Evolutionary conservation across 1,284 basidiomycete species (phyloP), one percentile per base, ranked within the genome.

Genomic region (Trametes polyzona): DNA sequence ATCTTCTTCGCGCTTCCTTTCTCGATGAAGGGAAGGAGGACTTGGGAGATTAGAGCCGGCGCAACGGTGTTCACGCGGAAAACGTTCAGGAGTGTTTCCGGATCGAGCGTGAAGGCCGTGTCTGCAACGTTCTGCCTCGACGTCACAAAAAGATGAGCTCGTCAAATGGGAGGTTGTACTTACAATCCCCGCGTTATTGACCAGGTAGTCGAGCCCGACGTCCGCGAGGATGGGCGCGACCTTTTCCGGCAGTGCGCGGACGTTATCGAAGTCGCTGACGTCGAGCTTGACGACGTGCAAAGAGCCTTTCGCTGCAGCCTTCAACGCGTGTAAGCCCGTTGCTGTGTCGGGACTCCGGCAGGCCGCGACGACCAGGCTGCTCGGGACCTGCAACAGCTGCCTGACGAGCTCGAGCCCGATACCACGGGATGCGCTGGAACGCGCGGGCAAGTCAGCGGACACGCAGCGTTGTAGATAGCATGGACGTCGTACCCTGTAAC

Each of bases 101-200:
- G 44, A n/a, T 47, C 32, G 21, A 24, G 10, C 12, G 9, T 33
- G 44, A 48, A 48, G 9, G 47, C 32, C 8, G 35, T 29, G 26
- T 48, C 47, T n/a, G n/a, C n/a, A n/a, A n/a, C n/a, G n/a, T n/a
- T n/a, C n/a, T n/a, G n/a, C n/a, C n/a, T n/a, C n/a, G n/a, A n/a
- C n/a, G n/a, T n/a, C n/a, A n/a, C n/a, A n/a, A n/a, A n/a, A n/a
- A n/a, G n/a, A n/a, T 24, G 14, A 12, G 19, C 14, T 2, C 11
- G 21, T n/a, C 30, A 21, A 2, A 1, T 26, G 32, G 32, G 6
- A 17, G 24, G 9, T 17, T 19, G 26, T 9, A 62, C 69, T 30
- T 39, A 74, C 74, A 23, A 74, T 67, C 0, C 64, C 74, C 23
- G 76, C 74, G 44, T 74, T 77, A 60, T 76, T 76, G 42, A 76